phyloP scores from a whole-genome alignment of 345 rosid genomes.

The Ailanthus altissimus region DNA sequence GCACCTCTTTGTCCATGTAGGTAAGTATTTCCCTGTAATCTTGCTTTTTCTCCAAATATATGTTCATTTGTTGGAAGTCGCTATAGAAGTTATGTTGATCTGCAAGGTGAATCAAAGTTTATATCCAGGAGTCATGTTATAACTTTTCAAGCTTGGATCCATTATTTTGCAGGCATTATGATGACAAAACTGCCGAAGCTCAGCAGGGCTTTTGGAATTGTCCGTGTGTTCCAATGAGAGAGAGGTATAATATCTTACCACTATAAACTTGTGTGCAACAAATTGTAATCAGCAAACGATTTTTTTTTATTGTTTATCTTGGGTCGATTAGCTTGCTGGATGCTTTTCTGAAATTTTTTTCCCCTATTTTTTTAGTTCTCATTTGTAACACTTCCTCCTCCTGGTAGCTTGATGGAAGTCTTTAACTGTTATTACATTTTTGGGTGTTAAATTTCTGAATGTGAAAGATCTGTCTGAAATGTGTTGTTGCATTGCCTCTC shows the following conservation, averaged over 20 bases:
- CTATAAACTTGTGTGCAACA: not conserved
- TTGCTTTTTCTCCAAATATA: conserved; percentile 1
- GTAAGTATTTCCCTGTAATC: conserved; percentile 35
- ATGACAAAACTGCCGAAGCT: conserved; percentile 89
- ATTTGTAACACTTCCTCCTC: not conserved
- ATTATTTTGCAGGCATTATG: conserved; percentile 71
- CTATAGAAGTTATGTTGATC: not conserved
- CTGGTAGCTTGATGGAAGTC: not conserved
- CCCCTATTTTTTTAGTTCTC: not conserved
- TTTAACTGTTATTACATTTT: not conserved
- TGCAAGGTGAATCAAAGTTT: not conserved
- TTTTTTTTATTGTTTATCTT: too few species aligned
- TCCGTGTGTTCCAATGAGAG: conserved; percentile 99
- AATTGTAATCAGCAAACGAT: not conserved
- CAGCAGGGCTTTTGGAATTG: conserved; percentile 98
- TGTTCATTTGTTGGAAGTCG: not conserved
- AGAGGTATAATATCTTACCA: conserved; percentile 53
- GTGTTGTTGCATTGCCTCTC: not conserved
- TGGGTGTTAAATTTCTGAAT: not conserved
- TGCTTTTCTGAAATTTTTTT: not conserved
- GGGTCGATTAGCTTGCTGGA: not conserved
- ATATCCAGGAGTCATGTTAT: not conserved
- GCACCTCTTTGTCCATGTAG: conserved; percentile 95
- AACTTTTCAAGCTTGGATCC: conserved; percentile 11
- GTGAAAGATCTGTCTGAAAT: not conserved